Conservation (phyloP, 352 stramenopile genomes). For the Phytophthora pini region DNA sequence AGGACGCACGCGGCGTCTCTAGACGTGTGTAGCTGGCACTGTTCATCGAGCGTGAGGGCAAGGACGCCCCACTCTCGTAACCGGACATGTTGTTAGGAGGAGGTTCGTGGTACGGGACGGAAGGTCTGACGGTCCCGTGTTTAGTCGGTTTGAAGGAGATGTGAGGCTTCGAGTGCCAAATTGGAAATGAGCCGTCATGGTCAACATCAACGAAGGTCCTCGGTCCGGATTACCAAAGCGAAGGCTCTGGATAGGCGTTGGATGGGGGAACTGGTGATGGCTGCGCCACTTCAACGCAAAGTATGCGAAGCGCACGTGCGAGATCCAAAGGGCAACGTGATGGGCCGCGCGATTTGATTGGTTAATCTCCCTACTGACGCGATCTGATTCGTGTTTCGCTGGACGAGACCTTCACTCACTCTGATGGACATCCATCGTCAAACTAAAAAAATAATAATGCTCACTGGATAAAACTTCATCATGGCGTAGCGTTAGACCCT, state of each 20-base stretch:
- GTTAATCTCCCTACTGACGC: slow-evolving; percentile 31
- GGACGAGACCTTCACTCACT: slow-evolving; percentile 23
- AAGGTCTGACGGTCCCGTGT: neutral
- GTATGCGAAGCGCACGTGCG: slow-evolving; percentile 29
- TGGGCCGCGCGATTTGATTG: slow-evolving; percentile 17
- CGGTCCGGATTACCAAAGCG: neutral
- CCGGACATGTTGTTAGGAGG: slow-evolving; percentile 32
- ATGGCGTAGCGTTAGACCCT: no score
- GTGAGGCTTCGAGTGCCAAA: slow-evolving; percentile 34
- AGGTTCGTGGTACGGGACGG: neutral
- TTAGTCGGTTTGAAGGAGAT: slow-evolving; percentile 3
- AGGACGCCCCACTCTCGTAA: slow-evolving; percentile 40
- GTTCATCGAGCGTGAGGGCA: slow-evolving; percentile 41
- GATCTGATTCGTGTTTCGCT: slow-evolving; percentile 38
- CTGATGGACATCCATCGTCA: no score
- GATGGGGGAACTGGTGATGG: slow-evolving; percentile 25
- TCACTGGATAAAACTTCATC: no score
- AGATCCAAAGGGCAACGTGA: slow-evolving; percentile 25
- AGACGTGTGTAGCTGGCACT: slow-evolving; percentile 27
- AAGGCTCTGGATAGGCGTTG: slow-evolving; percentile 6
- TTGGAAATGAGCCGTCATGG: slow-evolving; percentile 31
- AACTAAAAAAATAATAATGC: no score
- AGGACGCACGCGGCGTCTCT: slow-evolving; percentile 33
- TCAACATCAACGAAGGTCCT: slow-evolving; percentile 5
- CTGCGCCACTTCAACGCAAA: slow-evolving; percentile 34